Evolutionary conservation across 2,329 filamentous ascomycete species (phyloP).

Genomic region (Arthrobotrys pseudoclavata): DNA sequence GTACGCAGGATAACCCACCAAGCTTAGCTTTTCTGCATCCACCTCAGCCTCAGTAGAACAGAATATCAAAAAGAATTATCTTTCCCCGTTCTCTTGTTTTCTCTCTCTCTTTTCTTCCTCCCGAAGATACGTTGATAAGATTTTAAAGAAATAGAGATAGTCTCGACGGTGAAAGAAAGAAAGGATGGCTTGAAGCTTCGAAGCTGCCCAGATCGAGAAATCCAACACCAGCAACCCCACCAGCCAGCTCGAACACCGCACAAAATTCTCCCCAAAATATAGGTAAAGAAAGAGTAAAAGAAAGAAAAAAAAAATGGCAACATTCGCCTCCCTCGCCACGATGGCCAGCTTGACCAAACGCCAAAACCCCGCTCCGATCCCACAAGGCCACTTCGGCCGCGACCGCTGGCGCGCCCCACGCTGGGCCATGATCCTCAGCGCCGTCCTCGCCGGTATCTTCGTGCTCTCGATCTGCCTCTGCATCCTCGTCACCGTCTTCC

Average conservation of each 20-base stretch:
- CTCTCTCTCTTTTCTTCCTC: conserved; percentile 12
- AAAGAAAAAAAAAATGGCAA: conserved; percentile 25
- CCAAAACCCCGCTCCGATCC: conserved; percentile 45
- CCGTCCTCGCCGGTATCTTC: conserved; percentile 38
- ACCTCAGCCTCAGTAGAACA: conserved; percentile 39
- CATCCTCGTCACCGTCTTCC: conserved; percentile 22
- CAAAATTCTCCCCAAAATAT: conserved; percentile 1
- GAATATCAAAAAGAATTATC: conserved; percentile 31
- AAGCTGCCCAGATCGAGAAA: conserved; percentile 24
- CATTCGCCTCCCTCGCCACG: conserved; percentile 34
- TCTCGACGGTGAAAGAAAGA: conserved; percentile 6
- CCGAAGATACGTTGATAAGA: conserved; percentile 15
- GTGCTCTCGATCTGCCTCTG: conserved; percentile 10
- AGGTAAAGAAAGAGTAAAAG: background rate
- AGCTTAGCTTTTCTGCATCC: conserved; percentile 18
- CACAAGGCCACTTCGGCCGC: conserved; percentile 53
- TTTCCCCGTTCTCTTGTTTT: conserved; percentile 24
- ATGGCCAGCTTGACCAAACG: conserved; percentile 47
- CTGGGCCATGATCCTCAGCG: conserved; percentile 54
- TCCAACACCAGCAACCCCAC: conserved; percentile 26
- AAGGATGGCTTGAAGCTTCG: conserved; percentile 35
- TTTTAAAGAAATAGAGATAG: background rate
- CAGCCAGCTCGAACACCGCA: conserved; percentile 1
- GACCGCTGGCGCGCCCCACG: conserved; percentile 36
- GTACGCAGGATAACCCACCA: conserved; percentile 6